phyloP scores from a whole-genome alignment of 2,329 filamentous ascomycete genomes.

The Colletotrichum destructivum region DNA sequence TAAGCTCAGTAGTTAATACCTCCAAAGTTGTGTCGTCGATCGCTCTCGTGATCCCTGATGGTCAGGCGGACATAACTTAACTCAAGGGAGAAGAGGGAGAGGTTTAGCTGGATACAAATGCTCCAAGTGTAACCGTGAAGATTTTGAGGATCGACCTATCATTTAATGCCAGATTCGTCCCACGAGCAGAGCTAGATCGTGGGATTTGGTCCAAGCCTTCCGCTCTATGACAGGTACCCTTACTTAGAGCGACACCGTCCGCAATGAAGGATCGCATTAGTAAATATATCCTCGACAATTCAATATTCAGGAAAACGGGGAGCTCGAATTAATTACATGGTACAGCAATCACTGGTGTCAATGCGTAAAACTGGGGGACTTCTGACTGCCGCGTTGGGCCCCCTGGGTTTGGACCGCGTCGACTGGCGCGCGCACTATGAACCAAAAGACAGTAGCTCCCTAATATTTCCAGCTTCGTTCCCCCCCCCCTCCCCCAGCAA shows the following conservation, averaged over 20 bases:
- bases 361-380: neutral
- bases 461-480: neutral
- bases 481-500: neutral
- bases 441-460: slow-evolving; percentile 12
- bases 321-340: too few relatives aligned
- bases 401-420: slow-evolving; percentile 15
- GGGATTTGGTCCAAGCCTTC: neutral
- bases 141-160: too few relatives aligned
- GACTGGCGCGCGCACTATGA: slow-evolving; percentile 11
- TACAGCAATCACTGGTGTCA: neutral
- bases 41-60: too few relatives aligned
- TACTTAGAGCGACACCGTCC: neutral
- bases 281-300: neutral
- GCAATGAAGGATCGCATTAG: neutral
- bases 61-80: neutral
- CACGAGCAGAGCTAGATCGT: neutral
- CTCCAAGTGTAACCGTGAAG: neutral
- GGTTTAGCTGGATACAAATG: neutral
- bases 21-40: neutral
- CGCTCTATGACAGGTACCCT: too few relatives aligned
- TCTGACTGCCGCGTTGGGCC: neutral
- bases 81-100: neutral
- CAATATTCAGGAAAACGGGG: neutral
- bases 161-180: too few relatives aligned
- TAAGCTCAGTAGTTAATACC: neutral